A percentile compares a stretch with the other conserved stretches of the same genome.
Conservation (phyloP, 2,329 filamentous ascomycete genomes). For the Aspergillus flavus region DNA sequence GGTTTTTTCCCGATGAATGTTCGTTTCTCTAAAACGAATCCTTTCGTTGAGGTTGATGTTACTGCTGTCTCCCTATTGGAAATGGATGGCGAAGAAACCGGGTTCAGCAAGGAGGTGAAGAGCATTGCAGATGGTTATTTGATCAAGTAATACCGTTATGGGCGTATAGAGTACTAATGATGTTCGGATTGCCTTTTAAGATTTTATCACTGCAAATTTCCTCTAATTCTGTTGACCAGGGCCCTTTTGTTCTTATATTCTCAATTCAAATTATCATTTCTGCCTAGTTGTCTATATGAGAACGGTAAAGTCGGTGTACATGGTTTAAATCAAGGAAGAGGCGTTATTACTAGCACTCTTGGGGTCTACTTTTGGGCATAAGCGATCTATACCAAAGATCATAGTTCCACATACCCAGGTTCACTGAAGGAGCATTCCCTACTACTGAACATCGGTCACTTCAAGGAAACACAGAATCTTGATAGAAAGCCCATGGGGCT, state of each 20-base stretch:
- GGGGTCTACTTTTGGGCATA: not conserved
- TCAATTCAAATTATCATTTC: constrained; percentile 19
- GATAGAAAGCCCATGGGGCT: too few species aligned
- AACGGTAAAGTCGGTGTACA: not conserved
- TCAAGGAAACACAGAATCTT: too few species aligned
- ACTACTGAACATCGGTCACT: too few species aligned
- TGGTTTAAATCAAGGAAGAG: not conserved
- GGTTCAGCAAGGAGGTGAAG: constrained; percentile 50
- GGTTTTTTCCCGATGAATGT: constrained; percentile 99
- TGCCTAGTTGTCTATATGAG: not conserved
- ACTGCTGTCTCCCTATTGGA: constrained; percentile 46
- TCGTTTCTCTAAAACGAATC: constrained; percentile 80
- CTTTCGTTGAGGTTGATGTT: constrained; percentile 92
- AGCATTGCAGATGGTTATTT: constrained; percentile 48
- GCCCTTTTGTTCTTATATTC: constrained; percentile 22
- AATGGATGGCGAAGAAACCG: constrained; percentile 47
- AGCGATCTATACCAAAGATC: not conserved
- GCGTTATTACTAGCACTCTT: not conserved
- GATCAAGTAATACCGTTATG: constrained; percentile 43
- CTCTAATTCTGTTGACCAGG: constrained; percentile 22
- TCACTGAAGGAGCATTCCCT: not conserved
- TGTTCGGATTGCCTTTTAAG: constrained; percentile 32
- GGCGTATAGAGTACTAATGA: constrained; percentile 44
- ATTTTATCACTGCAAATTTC: constrained; percentile 16
- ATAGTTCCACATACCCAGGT: not conserved